A percentile compares a stretch with the other conserved stretches of the same genome.
Conservation (phyloP, 495 filamentous ascomycete genomes). For the Annulohypoxylon moriforme region DNA sequence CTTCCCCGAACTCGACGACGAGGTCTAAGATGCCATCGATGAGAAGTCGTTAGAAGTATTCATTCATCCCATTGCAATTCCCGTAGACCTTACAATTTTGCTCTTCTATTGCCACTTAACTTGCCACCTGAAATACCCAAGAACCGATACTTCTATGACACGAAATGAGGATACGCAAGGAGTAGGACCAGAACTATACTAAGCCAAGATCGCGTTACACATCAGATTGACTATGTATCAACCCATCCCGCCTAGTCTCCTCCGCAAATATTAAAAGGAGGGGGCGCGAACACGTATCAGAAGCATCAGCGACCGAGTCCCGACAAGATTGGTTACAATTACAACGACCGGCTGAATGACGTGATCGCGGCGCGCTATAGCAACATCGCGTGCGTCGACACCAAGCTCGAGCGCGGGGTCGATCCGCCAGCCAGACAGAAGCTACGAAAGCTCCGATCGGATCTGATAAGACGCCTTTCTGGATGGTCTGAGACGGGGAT, state of each 20-base stretch:
- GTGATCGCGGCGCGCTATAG: constrained; percentile 48
- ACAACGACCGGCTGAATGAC: constrained; percentile 39
- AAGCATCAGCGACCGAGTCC: constrained; percentile 17
- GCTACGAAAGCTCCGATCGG: constrained; percentile 33
- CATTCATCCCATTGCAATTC: background rate
- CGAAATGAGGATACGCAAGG: background rate
- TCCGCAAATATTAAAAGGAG: background rate
- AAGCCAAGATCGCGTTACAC: constrained; percentile 31
- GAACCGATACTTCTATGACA: background rate
- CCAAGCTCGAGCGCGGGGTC: constrained; percentile 38
- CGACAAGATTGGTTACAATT: constrained; percentile 30
- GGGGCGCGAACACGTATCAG: constrained; percentile 5
- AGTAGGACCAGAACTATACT: background rate
- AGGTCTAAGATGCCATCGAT: background rate
- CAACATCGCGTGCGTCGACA: constrained; percentile 42
- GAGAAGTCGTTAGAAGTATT: background rate
- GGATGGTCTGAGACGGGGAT: constrained; percentile 27
- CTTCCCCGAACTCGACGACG: constrained; percentile 10
- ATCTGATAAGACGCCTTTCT: constrained; percentile 36
- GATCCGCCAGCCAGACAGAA: constrained; percentile 28
- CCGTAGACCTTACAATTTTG: background rate
- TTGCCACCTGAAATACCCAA: background rate
- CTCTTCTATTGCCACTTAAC: background rate
- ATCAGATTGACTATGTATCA: constrained; percentile 10
- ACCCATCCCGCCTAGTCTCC: constrained; percentile 1